Percentiles rank a stretch among this genome's conserved stretches.
Conservation (phyloP, 169 alveolate species). For the Babesia gibsoni region DNA sequence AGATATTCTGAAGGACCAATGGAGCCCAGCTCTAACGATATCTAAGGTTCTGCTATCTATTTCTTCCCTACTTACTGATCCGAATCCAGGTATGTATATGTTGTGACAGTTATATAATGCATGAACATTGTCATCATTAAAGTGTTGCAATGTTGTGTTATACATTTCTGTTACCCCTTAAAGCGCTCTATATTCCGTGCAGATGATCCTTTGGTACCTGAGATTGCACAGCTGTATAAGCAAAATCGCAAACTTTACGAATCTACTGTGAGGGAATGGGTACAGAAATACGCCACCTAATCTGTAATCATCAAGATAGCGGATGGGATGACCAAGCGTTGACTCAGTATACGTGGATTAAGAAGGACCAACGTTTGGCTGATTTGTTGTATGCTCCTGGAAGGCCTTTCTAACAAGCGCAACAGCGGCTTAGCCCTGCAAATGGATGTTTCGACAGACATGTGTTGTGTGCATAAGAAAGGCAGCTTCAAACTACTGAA, state of each 20-base stretch:
- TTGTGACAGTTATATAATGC: neutral
- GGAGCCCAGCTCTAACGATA: conserved; percentile 99
- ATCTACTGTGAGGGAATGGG: conserved; percentile 98
- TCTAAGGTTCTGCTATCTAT: conserved; percentile 96
- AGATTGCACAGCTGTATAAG: conserved; percentile 96
- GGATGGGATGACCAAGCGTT: conserved; percentile 1
- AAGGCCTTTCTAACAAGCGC: conserved; percentile 4
- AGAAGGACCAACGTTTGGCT: conserved; percentile 17
- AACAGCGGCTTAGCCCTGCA: conserved; percentile 19
- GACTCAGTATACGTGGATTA: neutral
- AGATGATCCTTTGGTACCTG: conserved; percentile 99
- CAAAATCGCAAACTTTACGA: conserved; percentile 92
- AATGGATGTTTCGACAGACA: neutral
- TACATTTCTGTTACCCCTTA: neutral
- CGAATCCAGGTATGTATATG: conserved; percentile 87
- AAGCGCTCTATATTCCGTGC: neutral
- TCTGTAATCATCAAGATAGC: conserved; percentile 1
- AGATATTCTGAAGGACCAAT: conserved; percentile 96
- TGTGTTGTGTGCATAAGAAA: too few species aligned
- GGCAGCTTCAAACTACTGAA: too few species aligned
- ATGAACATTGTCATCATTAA: neutral
- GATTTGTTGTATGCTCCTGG: neutral
- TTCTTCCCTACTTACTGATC: conserved; percentile 97
- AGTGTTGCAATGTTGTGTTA: neutral
- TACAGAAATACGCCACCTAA: conserved; percentile 92